Percentiles rank a stretch among this genome's conserved stretches.
Conservation (phyloP, 345 rosid species). For the Firmiana major region DNA sequence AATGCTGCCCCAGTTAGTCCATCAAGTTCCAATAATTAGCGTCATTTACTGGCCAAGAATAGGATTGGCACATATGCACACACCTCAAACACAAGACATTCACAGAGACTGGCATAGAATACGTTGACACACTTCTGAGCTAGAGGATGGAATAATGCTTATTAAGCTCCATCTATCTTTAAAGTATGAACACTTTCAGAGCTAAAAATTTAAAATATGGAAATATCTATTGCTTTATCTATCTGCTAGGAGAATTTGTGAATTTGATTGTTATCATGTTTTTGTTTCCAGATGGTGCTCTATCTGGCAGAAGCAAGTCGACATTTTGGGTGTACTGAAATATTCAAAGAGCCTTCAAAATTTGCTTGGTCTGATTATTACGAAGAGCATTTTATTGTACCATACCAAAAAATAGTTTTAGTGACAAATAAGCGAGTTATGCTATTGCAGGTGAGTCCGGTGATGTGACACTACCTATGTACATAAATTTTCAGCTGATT, state of each 20-base stretch:
- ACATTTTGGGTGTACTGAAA: slow-evolving; percentile 83
- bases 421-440: slow-evolving; percentile 80
- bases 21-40: not conserved
- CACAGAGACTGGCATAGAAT: not conserved
- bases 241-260: not conserved
- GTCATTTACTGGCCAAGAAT: not conserved
- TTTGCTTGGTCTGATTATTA: slow-evolving; percentile 85
- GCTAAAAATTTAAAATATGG: not conserved
- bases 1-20: not conserved
- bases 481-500: not conserved
- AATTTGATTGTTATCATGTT: slow-evolving; percentile 4
- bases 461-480: slow-evolving; percentile 5
- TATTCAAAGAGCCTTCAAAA: slow-evolving; percentile 94
- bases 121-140: not conserved
- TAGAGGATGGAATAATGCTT: no score
- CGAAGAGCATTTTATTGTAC: slow-evolving; percentile 77
- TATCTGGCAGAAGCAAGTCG: slow-evolving; percentile 89
- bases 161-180: no score
- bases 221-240: slow-evolving; percentile 2
- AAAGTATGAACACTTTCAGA: not conserved
- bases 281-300: slow-evolving; percentile 74
- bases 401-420: slow-evolving; percentile 70
- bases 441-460: slow-evolving; percentile 70
- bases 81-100: not conserved
- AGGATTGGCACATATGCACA: not conserved